Evolutionary conservation across 140 eudicot genomes (phyloP), one percentile per base, ranked within the genome.

Genomic region (Cichorium intybus): DNA sequence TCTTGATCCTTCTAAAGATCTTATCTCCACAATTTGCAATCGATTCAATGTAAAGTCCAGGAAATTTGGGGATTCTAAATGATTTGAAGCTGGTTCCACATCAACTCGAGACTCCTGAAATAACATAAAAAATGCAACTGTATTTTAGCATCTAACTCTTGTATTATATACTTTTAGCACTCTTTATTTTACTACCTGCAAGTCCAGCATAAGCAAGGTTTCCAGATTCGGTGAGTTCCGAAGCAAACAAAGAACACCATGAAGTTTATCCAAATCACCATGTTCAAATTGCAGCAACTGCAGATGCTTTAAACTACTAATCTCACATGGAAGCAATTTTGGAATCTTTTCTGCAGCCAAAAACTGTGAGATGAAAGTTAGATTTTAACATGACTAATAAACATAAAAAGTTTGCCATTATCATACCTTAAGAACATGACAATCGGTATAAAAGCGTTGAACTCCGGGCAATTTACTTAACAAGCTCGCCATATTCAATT

Each of bases 191-290:
- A 27, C 31, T 6, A 27, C 31, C 31, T 27, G 31, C 31, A 27
- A 4, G 31, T 4, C 31, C 31, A 2, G 31, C 31, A 27, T 27
- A n/a, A n/a, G n/a, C n/a, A n/a, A n/a, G n/a, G n/a, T n/a, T n/a
- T n/a, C n/a, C n/a, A n/a, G n/a, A n/a, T n/a, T n/a, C n/a, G n/a
- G n/a, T n/a, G n/a, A n/a, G n/a, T n/a, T n/a, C n/a, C n/a, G n/a
- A 54, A 69, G 17, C 69, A 53, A 16, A n/a, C n/a, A n/a, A n/a
- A n/a, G n/a, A n/a, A n/a, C n/a, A n/a, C n/a, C n/a, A n/a, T 27
- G 24, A 26, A 71, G 35, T 52, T 24, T 56, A 61, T 61, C 64
- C 56, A 62, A 53, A 71, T 71, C 57, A 27, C 21, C 24, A 20
- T 24, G 47, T 12, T 14, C 22, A 10, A 54, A 26, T 5, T 7